Evolutionary conservation across 2,329 filamentous ascomycete species (phyloP), one percentile per base, ranked within the genome.

Genomic region (Magnaporthiopsis rhizophila): DNA sequence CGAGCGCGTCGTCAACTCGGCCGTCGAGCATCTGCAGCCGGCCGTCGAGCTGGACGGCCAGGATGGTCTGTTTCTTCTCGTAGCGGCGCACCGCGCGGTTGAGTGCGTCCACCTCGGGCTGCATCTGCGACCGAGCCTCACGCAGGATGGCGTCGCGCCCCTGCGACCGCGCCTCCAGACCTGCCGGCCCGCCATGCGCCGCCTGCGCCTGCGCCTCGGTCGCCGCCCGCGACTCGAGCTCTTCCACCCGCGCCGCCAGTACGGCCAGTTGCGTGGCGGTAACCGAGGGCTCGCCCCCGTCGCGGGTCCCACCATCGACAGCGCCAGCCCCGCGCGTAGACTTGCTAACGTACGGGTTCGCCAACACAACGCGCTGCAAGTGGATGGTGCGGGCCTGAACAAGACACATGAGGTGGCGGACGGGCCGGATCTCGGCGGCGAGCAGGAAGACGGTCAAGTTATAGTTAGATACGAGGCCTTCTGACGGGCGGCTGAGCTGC

Each of bases 391-490:
- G 86, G 18, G 86, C 84, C 70, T 92, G 88, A 4, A 96, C 83
- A 70, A 97, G 84, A 72, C 88, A 91, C 67, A 97, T 85, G 32
- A 96, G 78, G 72, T 97, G 93, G 1, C 90, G 86, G 61, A 92
- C 79, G 0, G 94, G 94, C 3, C 91, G 88, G 34, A 97, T 80
- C 76, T 98, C 94, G 3, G 94, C 90, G 0, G 90, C 91, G 24
- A 97, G 82, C 3, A 97, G 80, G 74, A 97, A 98, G 63, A 98
- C 91, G 15, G 89, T 92, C 64, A 98, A 81, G 74, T 97, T 97
- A 77, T 94, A 96, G 74, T 97, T 91, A 5, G 92, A 96, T 8
- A 98, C 89, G 13, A 98, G 80, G 1, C 91, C 91, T 73, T 96
- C 92, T 0, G 92, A 92, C 0, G 90, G 91, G 2, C 90, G 83